Percentiles rank a stretch among this genome's conserved stretches.
phyloP scores from a whole-genome alignment of 192 early-diverging fungal species.

The Backusella sp. region DNA sequence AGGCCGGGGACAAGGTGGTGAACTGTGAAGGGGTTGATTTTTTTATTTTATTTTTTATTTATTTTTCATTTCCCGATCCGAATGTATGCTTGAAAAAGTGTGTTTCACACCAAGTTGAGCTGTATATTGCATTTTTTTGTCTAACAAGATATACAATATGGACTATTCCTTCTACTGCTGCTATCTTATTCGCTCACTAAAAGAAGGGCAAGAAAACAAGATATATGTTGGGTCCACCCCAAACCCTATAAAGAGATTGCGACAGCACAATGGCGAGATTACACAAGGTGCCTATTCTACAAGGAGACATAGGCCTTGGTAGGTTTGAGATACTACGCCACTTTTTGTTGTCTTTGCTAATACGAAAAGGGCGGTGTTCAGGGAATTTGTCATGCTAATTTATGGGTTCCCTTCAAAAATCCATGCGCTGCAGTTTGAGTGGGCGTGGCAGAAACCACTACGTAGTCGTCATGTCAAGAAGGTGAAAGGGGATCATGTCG shows the following conservation, averaged over 20 bases:
- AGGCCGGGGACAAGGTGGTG: not conserved
- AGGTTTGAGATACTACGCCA: not conserved
- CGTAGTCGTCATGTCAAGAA: conserved; percentile 17
- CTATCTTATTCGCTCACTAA: conserved; percentile 18
- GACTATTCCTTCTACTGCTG: conserved; percentile 24
- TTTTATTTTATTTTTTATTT: not conserved
- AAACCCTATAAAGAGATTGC: conserved; percentile 18
- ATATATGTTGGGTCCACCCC: conserved; percentile 28
- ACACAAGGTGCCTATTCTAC: conserved; percentile 22
- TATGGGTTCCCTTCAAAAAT: conserved; percentile 18
- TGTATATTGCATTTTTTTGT: not conserved
- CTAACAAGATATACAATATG: not conserved
- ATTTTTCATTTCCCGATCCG: not conserved
- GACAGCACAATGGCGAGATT: conserved; percentile 29
- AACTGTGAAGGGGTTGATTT: not conserved
- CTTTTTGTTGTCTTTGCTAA: not conserved
- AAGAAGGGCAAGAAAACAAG: not conserved
- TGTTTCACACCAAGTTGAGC: not conserved
- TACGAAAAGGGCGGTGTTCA: not conserved
- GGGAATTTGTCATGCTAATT: conserved; percentile 21
- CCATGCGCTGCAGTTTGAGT: conserved; percentile 20
- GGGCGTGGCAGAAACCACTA: conserved; percentile 25
- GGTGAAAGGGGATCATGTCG: not conserved
- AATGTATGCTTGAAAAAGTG: not conserved
- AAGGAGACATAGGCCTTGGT: conserved; percentile 18